phyloP scores from a whole-genome alignment of 257 asterid species.

The Nicotiana sylvestris region DNA sequence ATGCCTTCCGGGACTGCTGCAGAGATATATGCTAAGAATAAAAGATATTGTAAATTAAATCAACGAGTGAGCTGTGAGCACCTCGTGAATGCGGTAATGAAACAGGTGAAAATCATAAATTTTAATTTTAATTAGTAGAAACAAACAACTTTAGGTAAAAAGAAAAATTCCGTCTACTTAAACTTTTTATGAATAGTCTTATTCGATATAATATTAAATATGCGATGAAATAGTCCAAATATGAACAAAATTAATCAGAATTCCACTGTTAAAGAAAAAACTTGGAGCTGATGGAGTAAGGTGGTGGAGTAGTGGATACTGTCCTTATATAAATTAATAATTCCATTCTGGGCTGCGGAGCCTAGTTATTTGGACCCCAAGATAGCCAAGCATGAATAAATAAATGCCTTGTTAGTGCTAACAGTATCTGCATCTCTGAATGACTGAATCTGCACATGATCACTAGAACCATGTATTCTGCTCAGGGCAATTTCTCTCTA shows the following conservation, averaged over 20 bases:
- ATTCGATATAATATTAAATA: no score
- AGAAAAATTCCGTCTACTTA: no score
- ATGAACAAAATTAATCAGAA: fast-evolving
- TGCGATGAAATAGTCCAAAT: background rate
- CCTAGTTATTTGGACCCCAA: conserved; percentile 17
- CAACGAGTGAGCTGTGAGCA: conserved; percentile 16
- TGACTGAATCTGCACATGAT: conserved; percentile 36
- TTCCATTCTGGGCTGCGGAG: conserved; percentile 14
- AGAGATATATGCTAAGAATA: conserved; percentile 32
- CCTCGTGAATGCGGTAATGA: conserved; percentile 15
- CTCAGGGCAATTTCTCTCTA: background rate
- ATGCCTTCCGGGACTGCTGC: background rate
- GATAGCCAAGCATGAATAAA: conserved; percentile 16
- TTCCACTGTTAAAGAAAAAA: background rate
- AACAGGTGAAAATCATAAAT: no score
- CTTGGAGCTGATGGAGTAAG: background rate
- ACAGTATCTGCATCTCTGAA: conserved; percentile 29
- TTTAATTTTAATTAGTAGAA: no score
- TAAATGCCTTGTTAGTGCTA: conserved; percentile 18
- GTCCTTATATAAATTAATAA: conserved; percentile 14
- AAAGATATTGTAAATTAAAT: conserved; percentile 36
- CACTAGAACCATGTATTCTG: conserved; percentile 21
- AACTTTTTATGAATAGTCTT: no score
- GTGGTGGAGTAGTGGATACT: conserved; percentile 3
- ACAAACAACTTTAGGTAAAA: no score